Evolutionary conservation across 768 basidiomycete genomes (phyloP).

Genomic region (Panaeolus papilionaceus): DNA sequence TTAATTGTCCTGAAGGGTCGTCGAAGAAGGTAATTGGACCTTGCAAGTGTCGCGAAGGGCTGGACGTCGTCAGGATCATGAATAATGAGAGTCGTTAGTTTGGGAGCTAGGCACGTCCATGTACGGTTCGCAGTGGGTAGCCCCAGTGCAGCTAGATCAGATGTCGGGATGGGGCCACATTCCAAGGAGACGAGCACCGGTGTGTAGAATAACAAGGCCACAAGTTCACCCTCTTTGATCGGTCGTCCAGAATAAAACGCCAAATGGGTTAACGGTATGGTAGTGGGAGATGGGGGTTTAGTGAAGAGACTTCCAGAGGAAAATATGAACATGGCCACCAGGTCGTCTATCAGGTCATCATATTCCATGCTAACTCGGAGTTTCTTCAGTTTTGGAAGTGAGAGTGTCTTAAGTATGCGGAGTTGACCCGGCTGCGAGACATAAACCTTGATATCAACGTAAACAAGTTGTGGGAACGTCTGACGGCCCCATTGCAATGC

Average conservation of each 20-base stretch:
- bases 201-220: not conserved
- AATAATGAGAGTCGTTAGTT: not conserved
- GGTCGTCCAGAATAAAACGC: not conserved
- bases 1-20: not conserved
- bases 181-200: not conserved
- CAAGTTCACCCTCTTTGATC: not conserved
- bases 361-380: not conserved
- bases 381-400: not conserved
- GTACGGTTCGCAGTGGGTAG: not conserved
- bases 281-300: not conserved
- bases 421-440: not conserved
- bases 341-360: not conserved
- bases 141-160: not conserved
- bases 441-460: not conserved
- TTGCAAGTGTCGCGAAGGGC: not conserved
- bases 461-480: not conserved
- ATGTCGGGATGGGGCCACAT: not conserved
- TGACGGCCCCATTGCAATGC: not conserved
- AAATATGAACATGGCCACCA: not conserved
- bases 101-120: not conserved
- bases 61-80: not conserved
- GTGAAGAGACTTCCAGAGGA: not conserved
- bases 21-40: not conserved
- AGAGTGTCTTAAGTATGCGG: not conserved
- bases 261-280: not conserved